Evolutionary conservation across 768 basidiomycete genomes (phyloP).

Genomic region (Rhodotorula sphaerocarpa): DNA sequence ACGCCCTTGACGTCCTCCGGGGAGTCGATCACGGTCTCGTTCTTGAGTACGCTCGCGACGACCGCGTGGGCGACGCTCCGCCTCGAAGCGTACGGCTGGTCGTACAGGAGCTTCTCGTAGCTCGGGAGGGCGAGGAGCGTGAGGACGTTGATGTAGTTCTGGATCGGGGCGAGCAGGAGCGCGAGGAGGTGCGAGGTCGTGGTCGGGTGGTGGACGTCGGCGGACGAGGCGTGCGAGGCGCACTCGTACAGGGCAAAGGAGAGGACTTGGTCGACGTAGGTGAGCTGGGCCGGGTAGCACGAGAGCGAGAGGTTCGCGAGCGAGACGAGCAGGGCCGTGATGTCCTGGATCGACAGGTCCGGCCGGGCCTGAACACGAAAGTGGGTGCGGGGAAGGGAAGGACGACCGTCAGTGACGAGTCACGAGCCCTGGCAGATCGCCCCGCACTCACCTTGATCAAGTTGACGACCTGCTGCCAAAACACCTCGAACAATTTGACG

Average conservation of each 20-base stretch:
- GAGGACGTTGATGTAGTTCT: conserved; percentile 89
- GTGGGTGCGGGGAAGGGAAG: neutral
- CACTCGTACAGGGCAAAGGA: conserved; percentile 86
- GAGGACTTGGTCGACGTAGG: conserved; percentile 94
- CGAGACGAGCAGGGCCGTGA: conserved; percentile 91
- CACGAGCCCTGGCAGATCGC: neutral
- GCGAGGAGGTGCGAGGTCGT: conserved; percentile 85
- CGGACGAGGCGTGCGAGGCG: conserved; percentile 47
- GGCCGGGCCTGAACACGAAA: conserved; percentile 66
- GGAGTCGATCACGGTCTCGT: conserved; percentile 87
- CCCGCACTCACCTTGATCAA: conserved; percentile 71
- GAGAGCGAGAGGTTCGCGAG: conserved; percentile 88
- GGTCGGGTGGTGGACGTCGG: conserved; percentile 78
- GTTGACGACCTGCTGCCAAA: conserved; percentile 97
- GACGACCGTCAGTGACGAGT: neutral
- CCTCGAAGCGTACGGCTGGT: conserved; percentile 81
- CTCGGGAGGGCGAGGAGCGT: conserved; percentile 92
- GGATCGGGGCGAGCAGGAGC: conserved; percentile 85
- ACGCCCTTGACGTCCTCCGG: conserved; percentile 92
- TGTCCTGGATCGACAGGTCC: conserved; percentile 92
- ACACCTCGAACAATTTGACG: conserved; percentile 93
- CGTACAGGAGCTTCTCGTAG: conserved; percentile 70
- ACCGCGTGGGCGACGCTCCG: conserved; percentile 90
- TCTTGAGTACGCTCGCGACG: conserved; percentile 87
- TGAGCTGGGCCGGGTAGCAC: conserved; percentile 92